Base-by-base conservation (phyloP, 371 early-diverging fungal species). In the Zancudomyces culisetae region DNA sequence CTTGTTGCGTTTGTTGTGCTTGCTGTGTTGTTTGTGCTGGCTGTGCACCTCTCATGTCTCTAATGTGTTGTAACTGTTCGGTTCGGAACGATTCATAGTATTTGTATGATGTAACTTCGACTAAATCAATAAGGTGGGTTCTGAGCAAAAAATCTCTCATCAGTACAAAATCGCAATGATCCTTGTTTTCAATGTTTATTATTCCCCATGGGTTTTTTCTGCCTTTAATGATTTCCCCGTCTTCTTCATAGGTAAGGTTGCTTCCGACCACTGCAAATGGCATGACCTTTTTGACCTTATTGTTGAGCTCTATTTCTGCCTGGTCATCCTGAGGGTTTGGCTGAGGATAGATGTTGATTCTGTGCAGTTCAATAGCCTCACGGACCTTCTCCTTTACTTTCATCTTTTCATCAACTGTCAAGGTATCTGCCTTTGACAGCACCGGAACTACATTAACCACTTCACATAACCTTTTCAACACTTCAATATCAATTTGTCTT, bases 391-490 rank as follows among this genome's bases (percentile, higher is more conserved):
- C 78, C 66, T 87, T 81, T 65, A 93, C 83, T 42, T 74, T 79
- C 22, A 69, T 67, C 45, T 81, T 63, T 62, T 86, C 85, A 45
- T 72, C 71, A 27, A 77, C 72, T 1, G 84, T 83, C 55, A 83
- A 70, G 30, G 83, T 77, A 61, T 83, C 86, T 19, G 82, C 76
- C 62, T 82, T 82, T 49, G 83, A 84, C 51, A 87, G 76, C 28
- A 94, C 90, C 47, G 98, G 98, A 58, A 97, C 91, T 42, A 97
- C 81, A 62, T 97, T 97, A 54, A 84, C 90, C 57, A 93, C 85
- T 59, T 88, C 84, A 30, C 88, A 84, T 55, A 97, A 71, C 19
- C 85, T 76, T 62, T 85, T 81, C 89, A 97, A 90, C 55, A 95
- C 77, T 66, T 97, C 96, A 60, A 97, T 91, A 63, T 97, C 98